Conservation (phyloP, 1,284 basidiomycete species). For the Irpex lacteus region DNA sequence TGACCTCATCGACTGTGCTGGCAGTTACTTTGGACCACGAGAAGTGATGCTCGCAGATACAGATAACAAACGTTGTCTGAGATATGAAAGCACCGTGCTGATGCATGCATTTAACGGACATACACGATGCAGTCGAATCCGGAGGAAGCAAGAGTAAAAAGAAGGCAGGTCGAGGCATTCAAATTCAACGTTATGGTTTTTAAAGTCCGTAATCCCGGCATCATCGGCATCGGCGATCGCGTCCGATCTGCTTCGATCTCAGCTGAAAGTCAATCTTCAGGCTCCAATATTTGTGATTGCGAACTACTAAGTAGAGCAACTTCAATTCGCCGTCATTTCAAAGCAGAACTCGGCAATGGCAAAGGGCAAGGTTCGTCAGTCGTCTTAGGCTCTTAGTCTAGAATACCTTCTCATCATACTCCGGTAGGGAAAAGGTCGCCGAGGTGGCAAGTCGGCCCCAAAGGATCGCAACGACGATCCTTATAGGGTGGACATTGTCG, state of each 20-base stretch:
- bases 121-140: not conserved
- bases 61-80: not conserved
- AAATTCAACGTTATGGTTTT: not conserved
- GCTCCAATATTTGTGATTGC: not conserved
- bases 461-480: constrained; percentile 15
- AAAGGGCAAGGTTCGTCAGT: constrained; percentile 13
- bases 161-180: not conserved
- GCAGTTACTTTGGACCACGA: not conserved
- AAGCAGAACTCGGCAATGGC: constrained; percentile 6
- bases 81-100: not conserved
- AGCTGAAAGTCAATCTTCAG: not conserved
- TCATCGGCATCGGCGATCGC: not conserved
- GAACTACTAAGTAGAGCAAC: not conserved
- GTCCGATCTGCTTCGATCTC: not conserved
- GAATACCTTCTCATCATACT: not conserved
- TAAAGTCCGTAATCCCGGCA: not conserved
- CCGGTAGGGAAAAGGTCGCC: constrained; percentile 9
- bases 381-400: not conserved
- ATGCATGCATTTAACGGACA: not conserved
- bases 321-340: not conserved
- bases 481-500: constrained; percentile 35
- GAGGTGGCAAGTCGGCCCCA: constrained; percentile 4
- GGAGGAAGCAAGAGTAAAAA: not conserved
- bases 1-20: not conserved
- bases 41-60: not conserved